phyloP scores from a whole-genome alignment of 805 yeast genomes.

The Cyberlindnera mrakii region DNA sequence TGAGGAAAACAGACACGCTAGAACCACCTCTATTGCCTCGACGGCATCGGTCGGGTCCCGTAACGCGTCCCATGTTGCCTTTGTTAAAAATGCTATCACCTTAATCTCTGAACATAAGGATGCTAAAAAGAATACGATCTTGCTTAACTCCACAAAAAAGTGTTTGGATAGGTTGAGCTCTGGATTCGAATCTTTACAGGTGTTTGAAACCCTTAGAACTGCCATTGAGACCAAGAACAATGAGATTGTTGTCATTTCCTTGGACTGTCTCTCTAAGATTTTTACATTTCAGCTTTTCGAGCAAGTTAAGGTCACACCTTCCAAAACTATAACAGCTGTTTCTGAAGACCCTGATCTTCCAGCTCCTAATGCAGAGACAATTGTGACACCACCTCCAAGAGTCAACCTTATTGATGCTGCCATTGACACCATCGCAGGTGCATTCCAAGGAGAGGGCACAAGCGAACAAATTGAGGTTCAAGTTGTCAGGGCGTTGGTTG shows the following conservation, averaged over 20 bases:
- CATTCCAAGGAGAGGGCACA: slow-evolving; percentile 90
- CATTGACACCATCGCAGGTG: slow-evolving; percentile 74
- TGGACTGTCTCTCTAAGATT: slow-evolving; percentile 82
- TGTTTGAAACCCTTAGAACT: slow-evolving; percentile 73
- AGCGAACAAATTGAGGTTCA: slow-evolving; percentile 87
- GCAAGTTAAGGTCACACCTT: slow-evolving; percentile 43
- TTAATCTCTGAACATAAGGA: slow-evolving; percentile 54
- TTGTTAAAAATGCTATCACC: slow-evolving; percentile 55
- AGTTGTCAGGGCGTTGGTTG: slow-evolving; percentile 85
- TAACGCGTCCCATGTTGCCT: slow-evolving; percentile 27
- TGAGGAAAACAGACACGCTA: slow-evolving; percentile 12
- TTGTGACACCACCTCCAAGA: slow-evolving; percentile 48
- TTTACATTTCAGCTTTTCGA: slow-evolving; percentile 82
- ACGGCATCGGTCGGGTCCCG: slow-evolving; percentile 18
- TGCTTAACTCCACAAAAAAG: slow-evolving; percentile 27
- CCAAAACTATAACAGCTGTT: slow-evolving; percentile 28
- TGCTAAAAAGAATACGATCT: slow-evolving; percentile 40
- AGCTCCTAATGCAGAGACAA: slow-evolving; percentile 21
- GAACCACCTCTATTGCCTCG: slow-evolving; percentile 17
- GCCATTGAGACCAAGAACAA: slow-evolving; percentile 65
- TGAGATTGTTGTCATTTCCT: slow-evolving; percentile 64
- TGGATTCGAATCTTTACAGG: slow-evolving; percentile 40
- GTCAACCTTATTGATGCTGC: slow-evolving; percentile 71
- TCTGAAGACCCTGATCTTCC: slow-evolving; percentile 13
- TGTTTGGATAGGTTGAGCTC: slow-evolving; percentile 22